Evolutionary conservation across 2,329 filamentous ascomycete species (phyloP), one percentile per base, ranked within the genome.

Genomic region (Talaromyces piceae): DNA sequence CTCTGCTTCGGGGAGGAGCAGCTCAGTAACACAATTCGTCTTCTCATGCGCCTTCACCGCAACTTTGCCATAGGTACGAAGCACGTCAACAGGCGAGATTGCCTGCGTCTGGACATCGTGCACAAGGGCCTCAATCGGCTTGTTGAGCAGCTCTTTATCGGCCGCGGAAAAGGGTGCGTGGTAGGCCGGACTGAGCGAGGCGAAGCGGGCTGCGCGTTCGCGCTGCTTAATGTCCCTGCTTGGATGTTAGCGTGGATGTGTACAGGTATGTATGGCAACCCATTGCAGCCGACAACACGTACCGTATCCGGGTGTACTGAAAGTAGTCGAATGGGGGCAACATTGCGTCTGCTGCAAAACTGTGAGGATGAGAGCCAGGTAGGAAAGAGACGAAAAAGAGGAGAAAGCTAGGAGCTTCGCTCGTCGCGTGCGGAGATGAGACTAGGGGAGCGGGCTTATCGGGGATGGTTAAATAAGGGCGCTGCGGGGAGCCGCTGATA

Each of bases 21-120:
- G 75, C 70, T 96, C 91, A 0, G 91, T 96, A 11, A 94, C 71
- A 63, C 88, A 94, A 67, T 96, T 96, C 2, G 90, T 95, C 70
- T 86, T 86, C 56, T 84, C 78, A 20, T 96, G 91, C 1, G 89
- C 91, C 62, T 83, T 85, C 48, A 95, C 66, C 0, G 91, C 87
- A 18, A 91, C 84, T 68, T 94, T 95, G 61, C 87, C 87, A 66
- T 96, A 97, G 9, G 89, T 83, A 54, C 77, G 82, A n/a, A 96
- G 81, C 44, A 96, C 80, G 55, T 89, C 83, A 22, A 84, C 66
- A 0, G 91, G 84, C 11, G 79, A 77, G 45, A 82, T 74, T 49
- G 75, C 70, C 41, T 83, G 79, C n/a, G 80, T 78, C 27, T 91
- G 88, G 3, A 95, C 86, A 71, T 86, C 81, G 55, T 83, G 71